Evolutionary conservation across 495 filamentous ascomycete species (phyloP).

Genomic region (Neurospora cerealis): DNA sequence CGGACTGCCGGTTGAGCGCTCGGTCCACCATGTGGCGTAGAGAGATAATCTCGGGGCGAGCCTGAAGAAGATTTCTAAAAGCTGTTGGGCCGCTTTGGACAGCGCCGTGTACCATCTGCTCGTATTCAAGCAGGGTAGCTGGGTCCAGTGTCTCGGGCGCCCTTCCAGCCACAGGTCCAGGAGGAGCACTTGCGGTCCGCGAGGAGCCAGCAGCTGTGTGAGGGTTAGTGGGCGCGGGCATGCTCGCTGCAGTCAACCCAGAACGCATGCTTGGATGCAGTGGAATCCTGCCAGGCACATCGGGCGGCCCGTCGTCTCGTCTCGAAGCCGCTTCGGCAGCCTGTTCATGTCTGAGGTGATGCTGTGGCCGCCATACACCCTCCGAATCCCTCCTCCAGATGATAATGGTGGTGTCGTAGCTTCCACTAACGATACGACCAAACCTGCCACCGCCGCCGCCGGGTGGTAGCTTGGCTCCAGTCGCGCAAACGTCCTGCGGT

Average conservation of each 20-base stretch:
- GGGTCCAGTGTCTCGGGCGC: not conserved
- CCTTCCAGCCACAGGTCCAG: not conserved
- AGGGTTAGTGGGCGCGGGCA: not conserved
- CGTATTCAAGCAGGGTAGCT: slow-evolving; percentile 14
- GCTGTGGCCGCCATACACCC: slow-evolving; percentile 67
- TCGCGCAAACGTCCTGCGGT: slow-evolving; percentile 64
- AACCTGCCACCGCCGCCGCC: slow-evolving; percentile 80
- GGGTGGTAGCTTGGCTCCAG: slow-evolving; percentile 75
- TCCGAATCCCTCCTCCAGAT: slow-evolving; percentile 83
- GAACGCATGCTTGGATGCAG: slow-evolving; percentile 13
- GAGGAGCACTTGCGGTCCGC: slow-evolving; percentile 3
- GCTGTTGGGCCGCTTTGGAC: slow-evolving; percentile 33
- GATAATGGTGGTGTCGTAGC: slow-evolving; percentile 90
- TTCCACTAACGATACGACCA: slow-evolving; percentile 85
- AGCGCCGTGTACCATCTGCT: slow-evolving; percentile 32
- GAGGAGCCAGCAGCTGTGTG: not conserved
- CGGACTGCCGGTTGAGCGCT: slow-evolving; percentile 33
- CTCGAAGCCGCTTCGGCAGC: slow-evolving; percentile 33
- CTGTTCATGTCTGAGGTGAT: slow-evolving; percentile 61
- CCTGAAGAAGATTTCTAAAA: slow-evolving; percentile 32
- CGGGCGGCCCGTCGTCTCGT: not conserved
- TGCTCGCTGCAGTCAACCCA: not conserved
- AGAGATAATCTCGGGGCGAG: slow-evolving; percentile 34
- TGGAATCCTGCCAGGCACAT: not conserved
- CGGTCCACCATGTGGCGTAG: slow-evolving; percentile 30